A percentile compares a stretch with the other conserved stretches of the same genome.
phyloP scores from a whole-genome alignment of 2,329 filamentous ascomycete genomes.

The Claviceps pazoutovae region DNA sequence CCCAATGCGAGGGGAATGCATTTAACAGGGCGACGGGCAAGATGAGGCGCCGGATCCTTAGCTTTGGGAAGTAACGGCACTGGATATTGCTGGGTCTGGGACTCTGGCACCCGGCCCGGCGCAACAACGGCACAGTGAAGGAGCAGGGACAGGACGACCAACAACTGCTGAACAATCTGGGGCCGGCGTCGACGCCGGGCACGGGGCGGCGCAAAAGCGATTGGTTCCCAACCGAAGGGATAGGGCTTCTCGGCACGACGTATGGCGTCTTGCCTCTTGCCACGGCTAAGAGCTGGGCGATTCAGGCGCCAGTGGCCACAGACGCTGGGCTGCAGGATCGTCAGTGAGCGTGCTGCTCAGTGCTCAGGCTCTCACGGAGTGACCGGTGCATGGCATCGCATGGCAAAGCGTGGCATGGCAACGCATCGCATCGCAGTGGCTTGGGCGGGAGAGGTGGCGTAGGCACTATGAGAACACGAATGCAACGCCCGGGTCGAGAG shows the following conservation, averaged over 20 bases:
- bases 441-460: neutral
- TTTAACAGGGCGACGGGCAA: neutral
- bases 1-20: slow-evolving; percentile 2
- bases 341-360: slow-evolving; percentile 1
- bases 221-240: neutral
- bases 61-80: neutral
- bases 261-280: neutral
- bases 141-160: neutral
- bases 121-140: slow-evolving; percentile 2
- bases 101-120: neutral
- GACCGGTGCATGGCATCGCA: neutral
- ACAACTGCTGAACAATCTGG: neutral
- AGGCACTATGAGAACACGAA: neutral
- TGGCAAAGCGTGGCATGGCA: neutral
- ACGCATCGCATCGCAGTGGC: neutral
- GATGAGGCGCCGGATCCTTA: slow-evolving; percentile 1
- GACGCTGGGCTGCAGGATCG: neutral
- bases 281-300: neutral
- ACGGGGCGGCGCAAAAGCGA: neutral
- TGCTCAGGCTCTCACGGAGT: neutral
- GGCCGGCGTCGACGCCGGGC: neutral
- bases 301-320: neutral
- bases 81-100: neutral
- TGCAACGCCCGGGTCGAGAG: neutral
- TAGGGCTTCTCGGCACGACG: neutral